These are phyloP conservation scores for Boletus bicolor DNA, from an alignment of 768 basidiomycete species.

Conservation along the genomic window DNA sequence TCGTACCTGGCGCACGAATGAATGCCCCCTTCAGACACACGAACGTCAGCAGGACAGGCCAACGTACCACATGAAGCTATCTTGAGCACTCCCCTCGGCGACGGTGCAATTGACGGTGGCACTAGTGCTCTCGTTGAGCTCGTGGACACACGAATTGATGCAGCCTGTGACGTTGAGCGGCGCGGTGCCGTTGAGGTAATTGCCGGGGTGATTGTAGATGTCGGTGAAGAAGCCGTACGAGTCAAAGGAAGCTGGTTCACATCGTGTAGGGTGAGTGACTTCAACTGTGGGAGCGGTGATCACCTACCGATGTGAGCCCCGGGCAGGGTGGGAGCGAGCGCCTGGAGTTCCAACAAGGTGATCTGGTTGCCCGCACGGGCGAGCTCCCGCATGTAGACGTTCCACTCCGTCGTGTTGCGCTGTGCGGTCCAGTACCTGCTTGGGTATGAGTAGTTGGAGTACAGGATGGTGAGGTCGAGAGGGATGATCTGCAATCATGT, in stretches of 20 bases:
- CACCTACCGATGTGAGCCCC: constrained; percentile 55
- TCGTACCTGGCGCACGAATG: constrained; percentile 31
- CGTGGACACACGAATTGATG: constrained; percentile 46
- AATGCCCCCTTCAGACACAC: no score
- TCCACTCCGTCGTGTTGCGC: constrained; percentile 59
- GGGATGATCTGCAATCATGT: constrained; percentile 48
- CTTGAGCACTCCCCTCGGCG: constrained; percentile 36
- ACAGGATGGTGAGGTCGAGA: constrained; percentile 47
- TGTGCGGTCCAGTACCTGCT: constrained; percentile 48
- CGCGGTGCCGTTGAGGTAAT: constrained; percentile 62
- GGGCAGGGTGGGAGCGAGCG: constrained; percentile 44
- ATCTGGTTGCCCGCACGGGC: constrained; percentile 50
- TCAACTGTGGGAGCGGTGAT: background rate
- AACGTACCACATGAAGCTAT: constrained; percentile 60
- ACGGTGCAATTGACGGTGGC: constrained; percentile 33
- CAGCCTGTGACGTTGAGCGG: constrained; percentile 57
- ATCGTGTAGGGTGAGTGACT: background rate
- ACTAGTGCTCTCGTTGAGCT: constrained; percentile 21
- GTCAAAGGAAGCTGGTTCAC: constrained; percentile 51
- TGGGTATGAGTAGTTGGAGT: constrained; percentile 45
- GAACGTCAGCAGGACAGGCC: background rate
- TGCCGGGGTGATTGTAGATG: constrained; percentile 48
- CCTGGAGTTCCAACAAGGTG: constrained; percentile 48
- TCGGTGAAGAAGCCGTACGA: constrained; percentile 59
- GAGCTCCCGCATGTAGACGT: constrained; percentile 51